These are phyloP conservation scores for Hortiboletus flavorubellus DNA, from an alignment of 768 basidiomycete genomes.

Conservation along the genomic window DNA sequence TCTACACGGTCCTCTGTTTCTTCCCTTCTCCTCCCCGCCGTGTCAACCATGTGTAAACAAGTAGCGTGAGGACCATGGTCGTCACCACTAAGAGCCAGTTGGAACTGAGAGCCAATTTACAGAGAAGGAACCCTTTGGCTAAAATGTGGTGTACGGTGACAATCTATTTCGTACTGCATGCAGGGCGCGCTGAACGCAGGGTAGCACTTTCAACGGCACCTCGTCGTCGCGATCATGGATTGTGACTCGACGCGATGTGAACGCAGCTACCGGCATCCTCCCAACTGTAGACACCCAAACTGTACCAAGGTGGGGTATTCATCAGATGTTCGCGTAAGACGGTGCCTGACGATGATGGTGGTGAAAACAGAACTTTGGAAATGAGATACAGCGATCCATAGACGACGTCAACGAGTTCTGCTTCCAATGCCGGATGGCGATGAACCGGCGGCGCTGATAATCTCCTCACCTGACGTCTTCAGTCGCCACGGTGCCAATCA, in stretches of 20 bases:
- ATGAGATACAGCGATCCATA: constrained; percentile 64
- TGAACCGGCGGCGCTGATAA: constrained; percentile 31
- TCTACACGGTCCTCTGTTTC: not conserved
- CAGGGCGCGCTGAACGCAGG: constrained; percentile 9
- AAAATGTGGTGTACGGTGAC: constrained; percentile 57
- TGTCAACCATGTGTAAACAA: constrained; percentile 61
- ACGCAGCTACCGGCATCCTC: constrained; percentile 58
- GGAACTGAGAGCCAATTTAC: constrained; percentile 11
- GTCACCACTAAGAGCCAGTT: not conserved
- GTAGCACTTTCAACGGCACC: constrained; percentile 78
- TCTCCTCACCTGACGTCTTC: not conserved
- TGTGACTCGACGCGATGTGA: constrained; percentile 65
- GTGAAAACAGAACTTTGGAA: constrained; percentile 54
- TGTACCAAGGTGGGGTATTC: constrained; percentile 54
- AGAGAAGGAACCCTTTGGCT: constrained; percentile 79
- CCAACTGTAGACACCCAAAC: constrained; percentile 46
- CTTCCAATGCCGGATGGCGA: constrained; percentile 64
- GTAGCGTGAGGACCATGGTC: constrained; percentile 58
- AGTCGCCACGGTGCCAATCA: not conserved
- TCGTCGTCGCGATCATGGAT: constrained; percentile 71
- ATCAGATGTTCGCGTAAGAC: constrained; percentile 10
- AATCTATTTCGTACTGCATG: constrained; percentile 3
- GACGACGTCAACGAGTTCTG: constrained; percentile 73
- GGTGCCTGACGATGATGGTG: constrained; percentile 7
- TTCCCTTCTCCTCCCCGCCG: not conserved